phyloP scores from a whole-genome alignment of 345 rosid genomes.

The Hypericum perforatum region DNA sequence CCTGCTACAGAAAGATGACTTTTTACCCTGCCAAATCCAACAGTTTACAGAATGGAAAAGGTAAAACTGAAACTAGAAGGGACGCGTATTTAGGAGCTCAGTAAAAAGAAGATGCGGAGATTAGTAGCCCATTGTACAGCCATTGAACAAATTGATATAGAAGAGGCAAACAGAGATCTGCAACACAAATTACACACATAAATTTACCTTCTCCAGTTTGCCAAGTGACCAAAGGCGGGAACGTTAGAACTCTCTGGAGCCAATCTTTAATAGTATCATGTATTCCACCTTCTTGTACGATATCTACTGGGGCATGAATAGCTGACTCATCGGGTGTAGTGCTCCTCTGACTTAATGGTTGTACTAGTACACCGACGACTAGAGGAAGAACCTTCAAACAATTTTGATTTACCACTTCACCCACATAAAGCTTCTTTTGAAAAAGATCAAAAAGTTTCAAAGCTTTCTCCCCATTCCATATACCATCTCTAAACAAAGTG shows the following conservation, averaged over 20 bases:
- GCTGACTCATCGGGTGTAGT: conserved; percentile 20
- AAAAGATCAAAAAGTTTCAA: conserved; percentile 43
- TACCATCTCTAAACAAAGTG: conserved; percentile 50
- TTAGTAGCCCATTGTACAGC: neutral
- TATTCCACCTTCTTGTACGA: conserved; percentile 25
- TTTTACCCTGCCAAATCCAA: too few relatives aligned
- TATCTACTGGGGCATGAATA: conserved; percentile 17
- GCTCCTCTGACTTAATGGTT: conserved; percentile 31
- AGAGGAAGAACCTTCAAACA: conserved; percentile 71
- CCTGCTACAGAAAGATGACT: too few relatives aligned
- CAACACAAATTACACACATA: neutral
- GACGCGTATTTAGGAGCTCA: too few relatives aligned
- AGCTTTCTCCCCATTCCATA: conserved; percentile 69
- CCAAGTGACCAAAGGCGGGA: conserved; percentile 67
- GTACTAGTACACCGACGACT: conserved; percentile 41
- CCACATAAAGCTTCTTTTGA: conserved; percentile 57
- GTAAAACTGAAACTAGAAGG: too few relatives aligned
- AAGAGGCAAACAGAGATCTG: neutral
- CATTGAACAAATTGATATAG: neutral
- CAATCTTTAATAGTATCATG: conserved; percentile 46
- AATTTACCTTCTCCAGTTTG: conserved; percentile 48
- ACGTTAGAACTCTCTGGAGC: conserved; percentile 54
- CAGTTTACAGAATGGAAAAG: too few relatives aligned
- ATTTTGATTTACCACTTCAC: conserved; percentile 51
- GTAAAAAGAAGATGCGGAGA: too few relatives aligned